Percentiles rank a stretch among this genome's conserved stretches.
phyloP scores from a whole-genome alignment of 225 moss, liverwort and hornwort genomes.

The Takakia lepidozioides region DNA sequence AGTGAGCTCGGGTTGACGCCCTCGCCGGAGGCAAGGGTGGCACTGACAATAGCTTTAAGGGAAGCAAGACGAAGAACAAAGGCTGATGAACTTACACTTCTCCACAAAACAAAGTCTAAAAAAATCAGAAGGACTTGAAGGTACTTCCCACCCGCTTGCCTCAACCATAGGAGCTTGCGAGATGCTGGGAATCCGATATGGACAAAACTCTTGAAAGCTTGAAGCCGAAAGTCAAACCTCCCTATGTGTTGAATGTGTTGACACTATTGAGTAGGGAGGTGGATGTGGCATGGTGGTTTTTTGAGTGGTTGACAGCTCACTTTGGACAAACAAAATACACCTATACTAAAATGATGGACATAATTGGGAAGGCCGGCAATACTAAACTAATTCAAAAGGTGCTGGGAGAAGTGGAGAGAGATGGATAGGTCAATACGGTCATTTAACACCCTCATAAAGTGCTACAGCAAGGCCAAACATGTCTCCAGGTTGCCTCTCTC shows the following conservation, averaged over 20 bases:
- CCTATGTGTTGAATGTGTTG: conserved; percentile 57
- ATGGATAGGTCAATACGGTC: conserved; percentile 20
- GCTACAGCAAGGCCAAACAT: conserved; percentile 58
- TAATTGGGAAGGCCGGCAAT: conserved; percentile 42
- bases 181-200: conserved; percentile 39
- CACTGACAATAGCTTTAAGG: conserved; percentile 25
- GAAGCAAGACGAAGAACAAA: conserved; percentile 16
- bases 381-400: conserved; percentile 23
- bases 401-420: conserved; percentile 32
- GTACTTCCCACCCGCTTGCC: conserved; percentile 17
- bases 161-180: conserved; percentile 26
- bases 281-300: conserved; percentile 52
- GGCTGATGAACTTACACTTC: conserved; percentile 29
- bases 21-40: conserved; percentile 23
- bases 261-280: conserved; percentile 43
- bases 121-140: conserved; percentile 12
- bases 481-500: conserved; percentile 43
- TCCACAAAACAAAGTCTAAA: no score
- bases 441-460: conserved; percentile 46
- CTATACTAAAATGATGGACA: conserved; percentile 56
- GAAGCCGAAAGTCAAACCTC: conserved; percentile 38
- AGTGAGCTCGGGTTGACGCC: conserved; percentile 38
- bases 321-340: conserved; percentile 38
- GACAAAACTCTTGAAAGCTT: conserved; percentile 47
- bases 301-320: conserved; percentile 60